Base-by-base conservation (phyloP, 2,329 filamentous ascomycete genomes). In the Nothomitra cinnamomea region DNA sequence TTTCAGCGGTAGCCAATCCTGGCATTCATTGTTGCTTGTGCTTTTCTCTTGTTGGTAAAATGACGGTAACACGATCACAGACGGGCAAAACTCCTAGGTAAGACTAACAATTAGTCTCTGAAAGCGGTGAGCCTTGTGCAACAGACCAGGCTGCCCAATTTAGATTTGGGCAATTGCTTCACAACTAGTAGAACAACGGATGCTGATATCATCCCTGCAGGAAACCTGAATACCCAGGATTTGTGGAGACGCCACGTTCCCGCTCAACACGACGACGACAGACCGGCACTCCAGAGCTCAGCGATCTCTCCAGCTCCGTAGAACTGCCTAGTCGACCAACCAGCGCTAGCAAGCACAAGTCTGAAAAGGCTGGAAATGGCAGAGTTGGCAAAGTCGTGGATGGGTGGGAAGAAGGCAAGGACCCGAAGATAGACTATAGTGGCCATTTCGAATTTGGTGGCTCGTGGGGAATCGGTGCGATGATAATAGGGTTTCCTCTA, bases 401-500 rank as follows among this genome's bases (percentile, higher is more conserved):
- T 53, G 67, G 67, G 13, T 69, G 67, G 67, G 64, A 63, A 51
- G 63, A 65, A 53, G 69, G 67, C 35, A 71, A 73, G 60, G 78
- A 83, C 60, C 77, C 75, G 61, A 81, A 75, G 66, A 60, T 83
- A 55, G 80, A 84, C 68, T 71, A 75, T 62, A 80, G 78, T 1
- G 78, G 76, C 58, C 68, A 78, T 57, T 75, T 75, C 58, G 94
- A 98, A 65, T 98, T 96, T 64, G 90, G 90, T 58, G 92, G 92
- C 55, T 82, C 86, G 2, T 65, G 76, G n/a, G 90, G 92, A 54
- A 83, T 89, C 42, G 69, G 77, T 15, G 72, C 78, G 60, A 88
- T 95, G 79, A 96, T 96, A 87, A 76, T 88, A 57, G 80, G 84
- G 47, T 98, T 96, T 69, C 92, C 92, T n/a, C 57, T 82, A 38